phyloP scores from a whole-genome alignment of 768 basidiomycete species.

The Tricholomella constricta region DNA sequence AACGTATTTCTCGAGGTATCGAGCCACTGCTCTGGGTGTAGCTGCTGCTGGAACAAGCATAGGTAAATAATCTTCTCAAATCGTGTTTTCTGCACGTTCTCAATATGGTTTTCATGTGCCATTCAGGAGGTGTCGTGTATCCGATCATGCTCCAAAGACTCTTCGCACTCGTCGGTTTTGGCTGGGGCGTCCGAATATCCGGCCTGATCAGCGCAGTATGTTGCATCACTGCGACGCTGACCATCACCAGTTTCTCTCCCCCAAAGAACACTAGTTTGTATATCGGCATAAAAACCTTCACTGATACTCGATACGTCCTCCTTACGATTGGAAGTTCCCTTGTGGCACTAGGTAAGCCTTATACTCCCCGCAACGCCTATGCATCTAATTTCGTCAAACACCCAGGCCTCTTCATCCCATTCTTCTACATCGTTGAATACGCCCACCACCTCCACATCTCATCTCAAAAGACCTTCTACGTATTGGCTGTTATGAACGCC shows the following conservation, averaged over 20 bases:
- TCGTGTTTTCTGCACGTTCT: not conserved
- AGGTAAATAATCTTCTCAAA: conserved; percentile 38
- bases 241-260: conserved; percentile 41
- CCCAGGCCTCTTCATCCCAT: conserved; percentile 70
- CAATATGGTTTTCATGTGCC: not conserved
- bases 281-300: conserved; percentile 37
- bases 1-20: conserved; percentile 63
- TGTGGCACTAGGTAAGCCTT: conserved; percentile 57
- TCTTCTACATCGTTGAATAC: conserved; percentile 69
- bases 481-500: conserved; percentile 69
- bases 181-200: conserved; percentile 62
- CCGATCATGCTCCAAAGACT: conserved; percentile 64
- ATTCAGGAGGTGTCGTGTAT: conserved; percentile 66
- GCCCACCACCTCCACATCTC: conserved; percentile 45
- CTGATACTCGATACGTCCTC: conserved; percentile 54
- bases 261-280: conserved; percentile 29
- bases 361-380: not conserved
- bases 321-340: conserved; percentile 57
- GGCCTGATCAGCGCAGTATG: conserved; percentile 51
- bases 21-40: conserved; percentile 73
- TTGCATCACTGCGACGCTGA: conserved; percentile 47
- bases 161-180: conserved; percentile 57
- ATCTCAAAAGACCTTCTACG: conserved; percentile 46
- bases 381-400: not conserved
- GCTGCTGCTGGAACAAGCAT: conserved; percentile 69